These are phyloP conservation scores for Davidsoniella eucalypti DNA, from an alignment of 2,329 filamentous ascomycete genomes.

Conservation along the genomic window DNA sequence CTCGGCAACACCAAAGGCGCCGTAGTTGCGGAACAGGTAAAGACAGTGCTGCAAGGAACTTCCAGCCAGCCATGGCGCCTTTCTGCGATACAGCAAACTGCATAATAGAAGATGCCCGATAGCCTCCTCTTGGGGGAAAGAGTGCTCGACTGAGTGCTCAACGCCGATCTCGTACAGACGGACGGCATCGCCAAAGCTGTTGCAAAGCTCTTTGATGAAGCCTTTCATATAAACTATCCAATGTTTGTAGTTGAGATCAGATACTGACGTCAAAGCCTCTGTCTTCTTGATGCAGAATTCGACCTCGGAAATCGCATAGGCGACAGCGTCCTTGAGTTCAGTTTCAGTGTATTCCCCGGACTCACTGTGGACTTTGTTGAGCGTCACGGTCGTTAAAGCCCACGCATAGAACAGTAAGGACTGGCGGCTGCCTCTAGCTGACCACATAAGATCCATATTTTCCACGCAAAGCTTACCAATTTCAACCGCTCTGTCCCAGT, in stretches of 20 bases:
- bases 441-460: slow-evolving; percentile 37
- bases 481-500: slow-evolving; percentile 42
- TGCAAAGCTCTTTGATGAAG: slow-evolving; percentile 47
- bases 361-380: slow-evolving; percentile 30
- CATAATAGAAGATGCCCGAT: slow-evolving; percentile 59
- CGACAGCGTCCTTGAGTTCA: slow-evolving; percentile 21
- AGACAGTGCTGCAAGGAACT: slow-evolving; percentile 53
- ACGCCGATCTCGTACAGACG: slow-evolving; percentile 52
- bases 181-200: slow-evolving; percentile 41
- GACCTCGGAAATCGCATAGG: slow-evolving; percentile 36
- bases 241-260: slow-evolving; percentile 52
- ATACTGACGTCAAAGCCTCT: slow-evolving; percentile 39
- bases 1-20: slow-evolving; percentile 51
- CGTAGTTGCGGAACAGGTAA: slow-evolving; percentile 50
- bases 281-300: slow-evolving; percentile 41
- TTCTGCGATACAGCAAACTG: slow-evolving; percentile 49
- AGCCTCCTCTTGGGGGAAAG: slow-evolving; percentile 54
- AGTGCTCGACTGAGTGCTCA: slow-evolving; percentile 53
- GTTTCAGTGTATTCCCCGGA: slow-evolving; percentile 19
- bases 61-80: slow-evolving; percentile 50
- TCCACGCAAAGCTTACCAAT: slow-evolving; percentile 35
- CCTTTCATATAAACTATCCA: slow-evolving; percentile 55
- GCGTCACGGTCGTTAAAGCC: slow-evolving; percentile 34
- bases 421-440: slow-evolving; percentile 38
- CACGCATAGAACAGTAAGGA: slow-evolving; percentile 45